Evolutionary conservation across 768 basidiomycete species (phyloP).

Genomic region (Suillus americanus): DNA sequence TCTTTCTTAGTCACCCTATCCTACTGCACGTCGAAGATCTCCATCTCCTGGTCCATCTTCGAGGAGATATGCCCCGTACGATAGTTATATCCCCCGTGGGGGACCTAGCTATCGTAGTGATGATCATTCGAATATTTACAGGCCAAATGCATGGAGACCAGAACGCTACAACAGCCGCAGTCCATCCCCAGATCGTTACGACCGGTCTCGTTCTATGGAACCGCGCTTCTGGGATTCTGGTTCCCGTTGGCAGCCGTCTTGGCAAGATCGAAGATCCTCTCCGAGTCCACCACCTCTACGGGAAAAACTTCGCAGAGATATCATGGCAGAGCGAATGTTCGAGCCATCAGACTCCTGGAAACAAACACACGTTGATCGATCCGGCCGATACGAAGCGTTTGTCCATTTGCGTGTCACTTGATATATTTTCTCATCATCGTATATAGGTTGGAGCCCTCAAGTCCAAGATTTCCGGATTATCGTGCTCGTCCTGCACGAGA

Average conservation of each 20-base stretch:
- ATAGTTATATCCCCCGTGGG: conserved; percentile 50
- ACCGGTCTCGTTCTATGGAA: conserved; percentile 39
- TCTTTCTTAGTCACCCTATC: conserved; percentile 20
- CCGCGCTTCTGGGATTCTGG: conserved; percentile 47
- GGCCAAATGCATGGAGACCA: conserved; percentile 39
- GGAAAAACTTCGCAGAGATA: conserved; percentile 36
- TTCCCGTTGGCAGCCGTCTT: conserved; percentile 40
- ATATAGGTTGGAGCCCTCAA: conserved; percentile 25
- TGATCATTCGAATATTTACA: conserved; percentile 42
- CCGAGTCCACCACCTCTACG: conserved; percentile 34
- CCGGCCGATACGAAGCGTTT: conserved; percentile 41
- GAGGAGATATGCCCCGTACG: conserved; percentile 42
- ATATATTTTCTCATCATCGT: conserved; percentile 16
- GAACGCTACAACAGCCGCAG: conserved; percentile 41
- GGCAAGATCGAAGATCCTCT: conserved; percentile 45
- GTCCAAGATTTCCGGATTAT: conserved; percentile 38
- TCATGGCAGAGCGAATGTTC: conserved; percentile 55
- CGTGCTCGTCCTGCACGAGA: conserved; percentile 35
- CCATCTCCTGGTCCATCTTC: conserved; percentile 51
- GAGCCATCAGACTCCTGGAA: conserved; percentile 77
- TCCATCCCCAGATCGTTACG: conserved; percentile 54
- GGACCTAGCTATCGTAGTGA: conserved; percentile 35
- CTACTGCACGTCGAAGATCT: conserved; percentile 41
- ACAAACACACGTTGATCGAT: conserved; percentile 50
- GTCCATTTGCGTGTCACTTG: conserved; percentile 27